Base-by-base conservation (phyloP, 2,329 filamentous ascomycete species). In the Shiraia bambusicola region DNA sequence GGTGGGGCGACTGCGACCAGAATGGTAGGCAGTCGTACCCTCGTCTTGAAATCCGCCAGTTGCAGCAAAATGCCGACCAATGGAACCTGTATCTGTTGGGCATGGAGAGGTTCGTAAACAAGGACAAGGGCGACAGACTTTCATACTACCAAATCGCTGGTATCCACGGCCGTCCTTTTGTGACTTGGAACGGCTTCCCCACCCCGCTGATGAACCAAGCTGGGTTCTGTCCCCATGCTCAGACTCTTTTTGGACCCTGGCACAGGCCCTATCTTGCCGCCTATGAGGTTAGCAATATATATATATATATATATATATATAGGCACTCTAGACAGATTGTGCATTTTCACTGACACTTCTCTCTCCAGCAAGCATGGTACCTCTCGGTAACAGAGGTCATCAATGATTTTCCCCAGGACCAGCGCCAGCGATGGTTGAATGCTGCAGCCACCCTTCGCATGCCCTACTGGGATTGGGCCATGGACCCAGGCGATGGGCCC, bases 81-180 rank as follows among this genome's bases (percentile, higher is more conserved):
- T 89, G 84, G 82, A 88, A 87, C 61, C 69, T 94, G 44, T 94
- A 86, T 66, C 73, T 94, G 17, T 77, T 92, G 34, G 86, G 84
- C 10, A 76, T 93, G 56, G 81, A 80, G 63, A 81, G 83, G 71
- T 82, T 92, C 72, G 83, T 88, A 69, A 78, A 75, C 47, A 80
- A 80, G 42, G 72, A 83, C 50, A 84, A 89, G 68, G 72, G 74
- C 22, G 74, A 81, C 47, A 74, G 76, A 40, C 74, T 86, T 27
- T 92, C 88, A 28, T 93, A 83, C 74, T 94, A 90, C 69, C 81
- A 88, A 59, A 78, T 94, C 28, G 13, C 37, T 88, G 87, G 85
- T 37, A 88, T 95, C 53, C 89, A 95, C 66, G 89, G 88, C 13
- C 82, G 85, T 47, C 89, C 89, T 2, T 82, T 73, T 50, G 63